phyloP scores from a whole-genome alignment of 495 filamentous ascomycete species.

The Aspergillus ostianus region DNA sequence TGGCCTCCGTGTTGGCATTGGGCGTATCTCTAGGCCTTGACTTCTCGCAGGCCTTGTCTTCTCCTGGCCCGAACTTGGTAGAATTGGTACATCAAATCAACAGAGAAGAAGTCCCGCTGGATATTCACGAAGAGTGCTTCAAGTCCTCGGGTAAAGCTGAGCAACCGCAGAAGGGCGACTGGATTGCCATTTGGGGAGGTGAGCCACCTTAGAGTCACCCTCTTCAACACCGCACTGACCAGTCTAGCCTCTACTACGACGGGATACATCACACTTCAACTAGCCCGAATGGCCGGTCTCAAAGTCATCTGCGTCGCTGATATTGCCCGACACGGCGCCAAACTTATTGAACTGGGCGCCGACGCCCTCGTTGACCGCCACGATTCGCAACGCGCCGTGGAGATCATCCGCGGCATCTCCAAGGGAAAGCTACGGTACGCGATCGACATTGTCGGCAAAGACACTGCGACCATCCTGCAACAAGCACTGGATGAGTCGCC shows the following conservation, averaged over 20 bases:
- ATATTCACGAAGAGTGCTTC: constrained; percentile 56
- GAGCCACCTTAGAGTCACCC: constrained; percentile 18
- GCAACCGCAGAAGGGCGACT: constrained; percentile 52
- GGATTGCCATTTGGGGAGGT: constrained; percentile 71
- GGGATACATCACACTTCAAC: constrained; percentile 56
- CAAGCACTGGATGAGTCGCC: constrained; percentile 37
- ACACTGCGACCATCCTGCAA: constrained; percentile 53
- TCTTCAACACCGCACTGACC: neutral
- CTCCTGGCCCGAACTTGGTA: constrained; percentile 54
- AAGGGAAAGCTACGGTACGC: constrained; percentile 56
- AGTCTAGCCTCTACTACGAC: constrained; percentile 58
- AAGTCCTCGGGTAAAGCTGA: constrained; percentile 40
- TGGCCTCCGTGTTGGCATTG: constrained; percentile 56
- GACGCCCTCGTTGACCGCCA: constrained; percentile 63
- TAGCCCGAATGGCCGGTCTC: constrained; percentile 59
- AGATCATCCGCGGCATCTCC: constrained; percentile 57
- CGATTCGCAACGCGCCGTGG: constrained; percentile 55
- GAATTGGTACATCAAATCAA: constrained; percentile 38
- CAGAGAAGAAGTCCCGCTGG: constrained; percentile 41
- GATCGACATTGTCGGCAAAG: constrained; percentile 59
- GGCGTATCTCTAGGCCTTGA: constrained; percentile 63
- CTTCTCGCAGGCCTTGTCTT: constrained; percentile 37
- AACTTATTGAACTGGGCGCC: constrained; percentile 49
- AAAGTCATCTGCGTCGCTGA: constrained; percentile 59
- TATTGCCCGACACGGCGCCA: constrained; percentile 57